Base-by-base conservation (phyloP, 2,329 filamentous ascomycete genomes). In the Calonectria hongkongensis region DNA sequence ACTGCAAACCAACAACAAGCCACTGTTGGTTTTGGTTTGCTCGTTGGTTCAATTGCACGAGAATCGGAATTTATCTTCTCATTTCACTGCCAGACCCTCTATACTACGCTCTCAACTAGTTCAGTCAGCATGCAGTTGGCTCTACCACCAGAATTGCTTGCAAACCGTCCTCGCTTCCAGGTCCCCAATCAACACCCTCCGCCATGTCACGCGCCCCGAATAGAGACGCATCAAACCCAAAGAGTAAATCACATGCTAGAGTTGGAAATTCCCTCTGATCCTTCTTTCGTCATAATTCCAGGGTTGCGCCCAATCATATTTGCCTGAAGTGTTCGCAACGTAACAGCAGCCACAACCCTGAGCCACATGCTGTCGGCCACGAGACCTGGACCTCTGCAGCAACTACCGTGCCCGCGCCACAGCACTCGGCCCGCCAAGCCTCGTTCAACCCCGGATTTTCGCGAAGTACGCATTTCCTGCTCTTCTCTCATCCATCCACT, bases 401-500 rank as follows among this genome's bases (percentile, higher is more conserved):
- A 68, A 74, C 71, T 68, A 50, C 77, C 73, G 73, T 10, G 18
- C 36, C 54, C 43, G 47, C 71, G 71, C 65, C 68, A 71, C 76
- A 79, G 30, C 50, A 33, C 25, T 51, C 58, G 28, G 67, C 75
- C 73, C 48, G 62, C 50, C 63, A 72, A 76, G 74, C 73, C 68
- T 72, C 64, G 66, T 70, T 70, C 45, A 58, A 78, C 78, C 77
- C 78, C 78, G 76, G 77, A 79, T 78, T 79, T 76, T 70, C 68
- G 60, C 75, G 63, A 71, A 71, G n/a, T 62, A 65, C 72, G 71
- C 68, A 66, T 78, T 68, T 69, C 66, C 66, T 74, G 62, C 65
- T 73, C 68, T 62, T 47, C 67, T 73, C 73, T 68, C 70, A 54
- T 75, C 76, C 70, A 70, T 69, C 64, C 68, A 66, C 21, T 58